phyloP scores from a whole-genome alignment of 2,329 filamentous ascomycete genomes.

The Fonsecaea erecta region DNA sequence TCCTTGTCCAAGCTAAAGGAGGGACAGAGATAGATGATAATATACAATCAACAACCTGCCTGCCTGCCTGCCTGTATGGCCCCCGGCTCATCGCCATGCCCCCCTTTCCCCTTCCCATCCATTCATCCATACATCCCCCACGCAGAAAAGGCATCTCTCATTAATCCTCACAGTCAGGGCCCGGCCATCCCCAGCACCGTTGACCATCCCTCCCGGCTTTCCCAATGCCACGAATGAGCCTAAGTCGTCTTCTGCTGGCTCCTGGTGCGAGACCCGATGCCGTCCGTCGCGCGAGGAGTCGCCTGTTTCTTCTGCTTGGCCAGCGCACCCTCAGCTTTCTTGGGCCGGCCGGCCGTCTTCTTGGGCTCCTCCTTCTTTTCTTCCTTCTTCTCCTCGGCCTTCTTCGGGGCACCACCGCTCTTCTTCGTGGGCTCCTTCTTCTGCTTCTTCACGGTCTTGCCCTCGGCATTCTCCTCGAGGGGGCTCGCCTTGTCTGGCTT shows the following conservation, averaged over 20 bases:
- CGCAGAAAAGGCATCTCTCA: not conserved
- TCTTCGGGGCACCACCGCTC: slow-evolving; percentile 37
- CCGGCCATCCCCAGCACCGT: not conserved
- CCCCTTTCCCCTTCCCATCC: no score
- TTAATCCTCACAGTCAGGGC: not conserved
- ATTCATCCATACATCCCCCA: not conserved
- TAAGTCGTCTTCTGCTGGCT: slow-evolving; percentile 21
- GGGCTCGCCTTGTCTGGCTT: slow-evolving; percentile 11
- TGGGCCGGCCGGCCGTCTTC: slow-evolving; percentile 39
- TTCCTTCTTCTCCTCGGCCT: slow-evolving; percentile 39
- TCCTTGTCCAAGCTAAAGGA: no score
- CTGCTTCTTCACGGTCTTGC: slow-evolving; percentile 40
- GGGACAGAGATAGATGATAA: no score
- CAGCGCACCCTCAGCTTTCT: slow-evolving; percentile 49
- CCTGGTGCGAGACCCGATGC: slow-evolving; percentile 31
- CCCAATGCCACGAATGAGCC: not conserved
- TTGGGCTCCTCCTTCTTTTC: slow-evolving; percentile 23
- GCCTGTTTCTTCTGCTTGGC: slow-evolving; percentile 31
- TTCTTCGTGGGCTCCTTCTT: slow-evolving; percentile 30
- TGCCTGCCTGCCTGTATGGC: no score
- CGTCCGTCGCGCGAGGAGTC: slow-evolving; percentile 28
- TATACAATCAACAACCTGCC: no score
- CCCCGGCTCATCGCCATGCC: no score
- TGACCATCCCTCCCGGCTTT: not conserved
- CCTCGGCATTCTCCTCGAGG: slow-evolving; percentile 49